Conservation (phyloP, 1,284 basidiomycete species). For the Heterobasidion parviporum region DNA sequence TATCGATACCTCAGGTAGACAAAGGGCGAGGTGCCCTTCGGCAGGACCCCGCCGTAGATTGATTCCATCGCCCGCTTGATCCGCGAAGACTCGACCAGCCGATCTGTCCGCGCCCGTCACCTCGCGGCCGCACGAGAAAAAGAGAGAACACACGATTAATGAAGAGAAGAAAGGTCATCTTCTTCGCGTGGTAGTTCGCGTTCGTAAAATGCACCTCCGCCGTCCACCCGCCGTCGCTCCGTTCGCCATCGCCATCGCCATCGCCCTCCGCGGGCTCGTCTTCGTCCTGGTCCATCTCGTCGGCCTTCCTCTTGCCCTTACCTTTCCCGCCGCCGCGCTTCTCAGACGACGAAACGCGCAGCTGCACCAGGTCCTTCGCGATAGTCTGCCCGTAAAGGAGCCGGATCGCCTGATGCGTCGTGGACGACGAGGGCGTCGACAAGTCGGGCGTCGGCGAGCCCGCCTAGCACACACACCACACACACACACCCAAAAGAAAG, state of each 20-base stretch:
- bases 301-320: constrained; percentile 6
- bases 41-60: constrained; percentile 81
- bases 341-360: constrained; percentile 31
- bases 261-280: constrained; percentile 12
- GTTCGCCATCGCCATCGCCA: not conserved
- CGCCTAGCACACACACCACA: constrained; percentile 35
- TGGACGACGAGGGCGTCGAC: constrained; percentile 70
- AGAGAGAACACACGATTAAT: too few species aligned
- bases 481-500: not conserved
- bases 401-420: constrained; percentile 67
- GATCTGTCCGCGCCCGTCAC: constrained; percentile 47
- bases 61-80: constrained; percentile 87
- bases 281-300: constrained; percentile 28
- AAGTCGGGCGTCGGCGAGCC: constrained; percentile 74
- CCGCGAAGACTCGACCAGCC: constrained; percentile 84
- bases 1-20: constrained; percentile 94
- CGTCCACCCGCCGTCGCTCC: constrained; percentile 39
- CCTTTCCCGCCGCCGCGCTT: not conserved
- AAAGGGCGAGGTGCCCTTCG: constrained; percentile 88
- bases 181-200: constrained; percentile 87
- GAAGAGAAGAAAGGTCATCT: constrained; percentile 83
- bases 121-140: too few species aligned
- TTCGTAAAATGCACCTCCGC: constrained; percentile 78
- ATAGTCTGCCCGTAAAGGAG: constrained; percentile 78
- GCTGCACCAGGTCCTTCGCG: constrained; percentile 72